These are phyloP conservation scores for Gamsiella multidivaricata DNA, from an alignment of 192 early-diverging fungal genomes.

Conservation along the genomic window DNA sequence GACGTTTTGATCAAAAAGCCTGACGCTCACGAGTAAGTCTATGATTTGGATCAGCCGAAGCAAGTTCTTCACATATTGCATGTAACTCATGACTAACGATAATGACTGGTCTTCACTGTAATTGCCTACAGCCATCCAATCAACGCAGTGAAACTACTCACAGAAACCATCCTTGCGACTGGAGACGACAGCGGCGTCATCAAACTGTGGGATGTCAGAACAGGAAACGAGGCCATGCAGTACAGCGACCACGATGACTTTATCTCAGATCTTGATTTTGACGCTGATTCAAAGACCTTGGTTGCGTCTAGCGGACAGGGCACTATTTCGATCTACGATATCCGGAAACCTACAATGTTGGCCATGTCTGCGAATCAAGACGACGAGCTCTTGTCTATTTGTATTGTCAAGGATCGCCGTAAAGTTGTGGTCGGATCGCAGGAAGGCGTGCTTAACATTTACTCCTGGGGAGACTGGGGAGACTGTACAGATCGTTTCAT, in stretches of 20 bases:
- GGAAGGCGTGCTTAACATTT: constrained; percentile 88
- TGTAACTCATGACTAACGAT: not conserved
- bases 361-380: constrained; percentile 95
- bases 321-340: constrained; percentile 89
- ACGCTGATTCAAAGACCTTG: constrained; percentile 77
- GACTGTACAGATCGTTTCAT: constrained; percentile 94
- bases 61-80: not conserved
- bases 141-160: constrained; percentile 78
- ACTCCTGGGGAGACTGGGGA: constrained; percentile 91
- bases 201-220: constrained; percentile 94
- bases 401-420: constrained; percentile 75
- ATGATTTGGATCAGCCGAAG: not conserved
- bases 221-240: constrained; percentile 77
- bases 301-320: constrained; percentile 90
- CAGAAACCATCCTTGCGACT: constrained; percentile 84
- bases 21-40: constrained; percentile 85
- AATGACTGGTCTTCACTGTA: no score
- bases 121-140: constrained; percentile 71
- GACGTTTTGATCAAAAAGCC: constrained; percentile 73
- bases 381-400: constrained; percentile 91
- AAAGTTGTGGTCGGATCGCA: constrained; percentile 94
- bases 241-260: constrained; percentile 93
- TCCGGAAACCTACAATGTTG: constrained; percentile 86
- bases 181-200: constrained; percentile 94
- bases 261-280: constrained; percentile 87